Evolutionary conservation across 805 yeast species (phyloP).

Genomic region (Cyberlindnera maclurae): DNA sequence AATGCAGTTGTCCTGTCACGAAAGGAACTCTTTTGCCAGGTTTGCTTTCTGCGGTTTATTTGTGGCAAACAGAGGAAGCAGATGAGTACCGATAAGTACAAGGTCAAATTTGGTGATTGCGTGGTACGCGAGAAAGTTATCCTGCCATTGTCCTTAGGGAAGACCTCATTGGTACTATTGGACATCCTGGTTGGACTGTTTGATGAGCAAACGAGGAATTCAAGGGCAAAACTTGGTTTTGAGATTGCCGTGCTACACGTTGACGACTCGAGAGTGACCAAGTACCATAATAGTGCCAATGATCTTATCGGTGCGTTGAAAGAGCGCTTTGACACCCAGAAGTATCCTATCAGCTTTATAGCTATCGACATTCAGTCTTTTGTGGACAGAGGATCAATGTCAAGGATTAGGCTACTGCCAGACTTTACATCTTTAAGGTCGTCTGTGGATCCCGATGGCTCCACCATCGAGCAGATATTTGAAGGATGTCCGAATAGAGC

Average conservation of each 20-base stretch:
- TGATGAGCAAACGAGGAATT: slow-evolving; percentile 52
- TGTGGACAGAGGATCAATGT: slow-evolving; percentile 23
- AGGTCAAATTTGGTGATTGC: slow-evolving; percentile 54
- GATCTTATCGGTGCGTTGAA: slow-evolving; percentile 12
- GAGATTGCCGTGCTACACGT: slow-evolving; percentile 45
- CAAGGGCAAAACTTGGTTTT: slow-evolving; percentile 66
- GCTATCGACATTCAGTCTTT: slow-evolving; percentile 36
- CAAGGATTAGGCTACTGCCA: slow-evolving; percentile 29
- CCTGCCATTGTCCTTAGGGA: slow-evolving; percentile 60
- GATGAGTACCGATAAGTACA: slow-evolving; percentile 62
- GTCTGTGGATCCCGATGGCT: slow-evolving; percentile 5
- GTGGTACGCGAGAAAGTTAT: slow-evolving; percentile 39
- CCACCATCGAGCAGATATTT: slow-evolving; percentile 29
- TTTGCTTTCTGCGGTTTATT: slow-evolving; percentile 67
- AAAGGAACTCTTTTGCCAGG: slow-evolving; percentile 56
- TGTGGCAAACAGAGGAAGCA: slow-evolving; percentile 75
- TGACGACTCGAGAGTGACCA: slow-evolving; percentile 29
- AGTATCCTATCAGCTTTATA: slow-evolving; percentile 32
- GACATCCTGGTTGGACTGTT: slow-evolving; percentile 59
- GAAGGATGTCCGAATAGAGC: slow-evolving; percentile 44
- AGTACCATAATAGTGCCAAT: slow-evolving; percentile 10
- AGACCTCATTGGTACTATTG: slow-evolving; percentile 57
- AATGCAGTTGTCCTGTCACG: slow-evolving; percentile 42
- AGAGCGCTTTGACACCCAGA: slow-evolving; percentile 14
- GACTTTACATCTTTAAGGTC: slow-evolving; percentile 13